Base-by-base conservation (phyloP, 2,329 filamentous ascomycete species). In the Chaetomium sp. region DNA sequence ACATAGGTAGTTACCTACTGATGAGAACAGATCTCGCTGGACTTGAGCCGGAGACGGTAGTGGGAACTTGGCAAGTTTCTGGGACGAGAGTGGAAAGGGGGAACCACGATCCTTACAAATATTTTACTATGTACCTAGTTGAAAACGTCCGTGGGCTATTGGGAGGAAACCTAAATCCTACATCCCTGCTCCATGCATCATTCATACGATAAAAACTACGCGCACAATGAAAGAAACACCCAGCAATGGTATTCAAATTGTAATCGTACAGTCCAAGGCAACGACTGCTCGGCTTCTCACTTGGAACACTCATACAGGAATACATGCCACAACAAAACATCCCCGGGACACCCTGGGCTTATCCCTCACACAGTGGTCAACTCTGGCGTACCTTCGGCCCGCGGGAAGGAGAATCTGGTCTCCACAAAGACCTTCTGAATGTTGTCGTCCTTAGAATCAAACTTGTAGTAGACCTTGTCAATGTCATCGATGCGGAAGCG, bases 351-450 rank as follows among this genome's bases (percentile, higher is more conserved):
- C n/a, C 21, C 2, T 47, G 8, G 38, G n/a, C 16, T 16, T 7
- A 9, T 23, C n/a, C n/a, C 75, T 65, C 45, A 69, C 7, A 66
- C 57, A 61, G 77, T 76, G 6, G 78, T 84, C 69, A 85, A 67
- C 68, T 76, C 70, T 0, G 83, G 82, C 16, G 76, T 78, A 0
- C 79, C 81, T 25, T 71, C 63, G 1, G 78, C 78, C 16, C 76
- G 74, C 0, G 84, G 83, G 31, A 78, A 74, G 1, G 84, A 87
- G 64, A 84, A 85, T 73, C 80, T 83, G 2, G 85, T 87, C 78
- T 87, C 80, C 1, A 85, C 81, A 74, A 83, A 96, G 1, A 95
- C 85, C 82, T 96, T 96, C 76, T 96, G 92, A 82, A 96, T 90
- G 3, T 81, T 80, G 70, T 92, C 88, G 66, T 90, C 82, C 66